phyloP scores from a whole-genome alignment of 257 asterid species.

The Fraxinus quadrangulata region DNA sequence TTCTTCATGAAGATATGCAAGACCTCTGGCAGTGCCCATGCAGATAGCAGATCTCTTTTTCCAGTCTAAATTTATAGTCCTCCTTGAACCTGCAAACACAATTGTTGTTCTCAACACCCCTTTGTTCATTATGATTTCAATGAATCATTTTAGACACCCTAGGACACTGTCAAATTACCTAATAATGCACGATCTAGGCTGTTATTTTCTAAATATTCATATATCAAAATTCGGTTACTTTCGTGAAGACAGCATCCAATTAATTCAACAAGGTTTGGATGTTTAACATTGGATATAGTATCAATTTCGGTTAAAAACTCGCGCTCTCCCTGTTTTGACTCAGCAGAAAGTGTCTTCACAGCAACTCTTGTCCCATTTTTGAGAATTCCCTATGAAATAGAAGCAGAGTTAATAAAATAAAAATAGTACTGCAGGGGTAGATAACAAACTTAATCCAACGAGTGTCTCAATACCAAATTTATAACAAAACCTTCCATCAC shows the following conservation, averaged over 20 bases:
- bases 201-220: slow-evolving; percentile 72
- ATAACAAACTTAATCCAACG: slow-evolving; percentile 19
- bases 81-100: slow-evolving; percentile 51
- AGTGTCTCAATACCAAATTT: slow-evolving; percentile 7
- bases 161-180: slow-evolving; percentile 46
- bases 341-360: slow-evolving; percentile 73
- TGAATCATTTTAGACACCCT: slow-evolving; percentile 20
- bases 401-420: slow-evolving; percentile 30
- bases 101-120: slow-evolving; percentile 22
- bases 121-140: slow-evolving; percentile 4
- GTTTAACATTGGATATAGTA: slow-evolving; percentile 77
- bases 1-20: slow-evolving; percentile 87
- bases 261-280: slow-evolving; percentile 85
- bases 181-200: slow-evolving; percentile 77
- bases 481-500: slow-evolving; percentile 14
- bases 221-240: slow-evolving; percentile 67
- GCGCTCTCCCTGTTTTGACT: slow-evolving; percentile 75
- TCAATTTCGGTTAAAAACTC: slow-evolving; percentile 88
- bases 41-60: slow-evolving; percentile 68
- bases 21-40: slow-evolving; percentile 78
- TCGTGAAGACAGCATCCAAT: slow-evolving; percentile 83
- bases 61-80: slow-evolving; percentile 63
- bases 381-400: slow-evolving; percentile 66
- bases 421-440: slow-evolving; percentile 17
- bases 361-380: slow-evolving; percentile 64